Percentiles rank a stretch among this genome's conserved stretches.
Evolutionary conservation across 148 eudicot species (phyloP).

Genomic region (Beta vulgaris): DNA sequence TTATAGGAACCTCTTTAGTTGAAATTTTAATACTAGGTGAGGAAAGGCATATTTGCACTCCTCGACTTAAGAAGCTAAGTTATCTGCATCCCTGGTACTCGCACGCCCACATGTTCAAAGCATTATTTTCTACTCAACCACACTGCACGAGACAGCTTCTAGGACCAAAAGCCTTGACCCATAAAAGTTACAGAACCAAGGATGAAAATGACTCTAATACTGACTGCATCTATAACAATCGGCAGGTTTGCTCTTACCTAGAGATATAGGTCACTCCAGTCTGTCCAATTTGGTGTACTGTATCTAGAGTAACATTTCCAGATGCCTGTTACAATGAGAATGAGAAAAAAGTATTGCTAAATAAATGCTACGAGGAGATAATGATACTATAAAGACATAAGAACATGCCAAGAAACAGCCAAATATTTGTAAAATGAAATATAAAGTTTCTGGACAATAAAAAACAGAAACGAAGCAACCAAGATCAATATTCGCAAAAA

Average conservation of each 20-base stretch:
- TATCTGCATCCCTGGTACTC: background rate
- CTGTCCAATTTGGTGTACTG: constrained; percentile 78
- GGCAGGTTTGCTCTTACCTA: constrained; percentile 40
- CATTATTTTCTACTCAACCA: background rate
- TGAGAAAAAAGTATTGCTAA: background rate
- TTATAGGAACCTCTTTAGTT: background rate
- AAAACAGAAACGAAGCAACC: background rate
- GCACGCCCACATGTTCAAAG: background rate
- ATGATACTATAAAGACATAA: background rate
- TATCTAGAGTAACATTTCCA: constrained; percentile 92
- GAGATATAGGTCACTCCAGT: constrained; percentile 87
- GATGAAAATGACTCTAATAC: background rate
- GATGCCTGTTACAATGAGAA: constrained; percentile 65
- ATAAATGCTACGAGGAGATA: background rate
- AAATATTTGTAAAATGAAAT: background rate
- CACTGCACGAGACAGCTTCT: background rate
- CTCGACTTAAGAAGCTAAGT: background rate
- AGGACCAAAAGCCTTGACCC: background rate
- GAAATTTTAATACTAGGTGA: background rate
- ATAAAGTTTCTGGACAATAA: background rate
- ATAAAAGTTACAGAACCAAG: background rate
- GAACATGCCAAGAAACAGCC: background rate
- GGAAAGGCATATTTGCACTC: background rate
- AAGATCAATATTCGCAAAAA: background rate
- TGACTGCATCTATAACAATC: background rate